phyloP scores from a whole-genome alignment of 2,329 filamentous ascomycete species.

The Graphilbum fragrans region DNA sequence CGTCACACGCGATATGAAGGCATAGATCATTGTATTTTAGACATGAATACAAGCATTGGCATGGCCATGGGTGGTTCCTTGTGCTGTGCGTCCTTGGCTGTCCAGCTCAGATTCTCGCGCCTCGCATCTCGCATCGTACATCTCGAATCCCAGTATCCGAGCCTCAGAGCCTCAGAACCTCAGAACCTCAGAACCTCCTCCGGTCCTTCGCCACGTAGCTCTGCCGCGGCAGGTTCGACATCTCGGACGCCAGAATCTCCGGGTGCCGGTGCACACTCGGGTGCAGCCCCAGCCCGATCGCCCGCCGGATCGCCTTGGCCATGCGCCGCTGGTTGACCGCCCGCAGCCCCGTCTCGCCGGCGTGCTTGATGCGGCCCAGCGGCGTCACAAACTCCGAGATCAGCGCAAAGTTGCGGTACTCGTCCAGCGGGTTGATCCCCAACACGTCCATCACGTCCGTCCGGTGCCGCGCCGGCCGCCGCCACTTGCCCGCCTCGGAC shows the following conservation, averaged over 20 bases:
- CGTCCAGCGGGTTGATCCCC: conserved; percentile 65
- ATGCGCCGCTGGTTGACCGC: conserved; percentile 88
- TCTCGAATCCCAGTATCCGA: too few relatives aligned
- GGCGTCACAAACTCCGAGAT: conserved; percentile 80
- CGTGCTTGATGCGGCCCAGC: conserved; percentile 74
- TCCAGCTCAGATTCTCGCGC: neutral
- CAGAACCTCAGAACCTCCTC: neutral
- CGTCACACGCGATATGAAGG: conserved; percentile 25
- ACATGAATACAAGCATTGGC: neutral
- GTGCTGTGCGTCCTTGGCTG: neutral
- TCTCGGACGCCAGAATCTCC: conserved; percentile 49
- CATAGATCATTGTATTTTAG: conserved; percentile 1
- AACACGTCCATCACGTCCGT: conserved; percentile 70
- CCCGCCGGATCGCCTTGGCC: conserved; percentile 81
- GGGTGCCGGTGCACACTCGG: conserved; percentile 86
- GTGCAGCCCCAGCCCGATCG: conserved; percentile 82
- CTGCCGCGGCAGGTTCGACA: conserved; percentile 9
- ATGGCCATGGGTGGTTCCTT: neutral
- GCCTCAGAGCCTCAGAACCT: neutral
- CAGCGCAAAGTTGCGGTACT: conserved; percentile 92
- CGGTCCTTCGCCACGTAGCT: neutral
- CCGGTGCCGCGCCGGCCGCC: conserved; percentile 37
- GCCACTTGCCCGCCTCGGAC: conserved; percentile 74
- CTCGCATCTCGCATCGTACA: neutral
- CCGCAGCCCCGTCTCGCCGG: conserved; percentile 64